Evolutionary conservation across 2,329 filamentous ascomycete genomes (phyloP).

Genomic region (Colletotrichum cordylinicola): DNA sequence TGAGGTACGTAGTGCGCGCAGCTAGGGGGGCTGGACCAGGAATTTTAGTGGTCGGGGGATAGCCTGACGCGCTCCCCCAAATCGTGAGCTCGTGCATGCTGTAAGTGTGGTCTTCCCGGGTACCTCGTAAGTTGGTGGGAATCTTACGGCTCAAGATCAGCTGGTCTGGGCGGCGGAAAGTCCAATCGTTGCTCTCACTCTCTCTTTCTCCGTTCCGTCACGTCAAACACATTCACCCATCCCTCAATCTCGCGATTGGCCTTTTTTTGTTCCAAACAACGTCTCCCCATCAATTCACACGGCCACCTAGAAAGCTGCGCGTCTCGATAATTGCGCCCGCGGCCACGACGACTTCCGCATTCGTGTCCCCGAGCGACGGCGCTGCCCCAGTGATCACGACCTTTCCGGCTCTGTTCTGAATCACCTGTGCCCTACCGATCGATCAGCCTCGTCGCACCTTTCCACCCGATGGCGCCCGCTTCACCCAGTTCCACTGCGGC

Average conservation of each 20-base stretch:
- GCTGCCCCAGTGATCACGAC: constrained; percentile 6
- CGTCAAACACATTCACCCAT: not conserved
- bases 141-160: constrained; percentile 3
- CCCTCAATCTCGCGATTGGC: not conserved
- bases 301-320: not conserved
- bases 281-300: not conserved
- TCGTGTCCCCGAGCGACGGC: not conserved
- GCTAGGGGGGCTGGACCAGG: not conserved
- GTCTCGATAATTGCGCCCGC: constrained; percentile 1
- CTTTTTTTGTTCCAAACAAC: not conserved
- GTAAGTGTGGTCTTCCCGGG: constrained; percentile 6
- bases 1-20: not conserved
- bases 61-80: constrained; percentile 20
- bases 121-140: constrained; percentile 1
- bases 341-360: not conserved
- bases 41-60: constrained; percentile 9
- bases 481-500: constrained; percentile 41
- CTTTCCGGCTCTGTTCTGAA: not conserved
- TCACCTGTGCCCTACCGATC: not conserved
- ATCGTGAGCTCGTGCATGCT: constrained; percentile 18
- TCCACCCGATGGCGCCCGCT: constrained; percentile 37
- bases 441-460: not conserved
- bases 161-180: constrained; percentile 21
- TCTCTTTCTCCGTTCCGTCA: not conserved
- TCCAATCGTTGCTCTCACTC: not conserved